Conservation (phyloP, 306 rosid genomes). For the Vigna trinervia region DNA sequence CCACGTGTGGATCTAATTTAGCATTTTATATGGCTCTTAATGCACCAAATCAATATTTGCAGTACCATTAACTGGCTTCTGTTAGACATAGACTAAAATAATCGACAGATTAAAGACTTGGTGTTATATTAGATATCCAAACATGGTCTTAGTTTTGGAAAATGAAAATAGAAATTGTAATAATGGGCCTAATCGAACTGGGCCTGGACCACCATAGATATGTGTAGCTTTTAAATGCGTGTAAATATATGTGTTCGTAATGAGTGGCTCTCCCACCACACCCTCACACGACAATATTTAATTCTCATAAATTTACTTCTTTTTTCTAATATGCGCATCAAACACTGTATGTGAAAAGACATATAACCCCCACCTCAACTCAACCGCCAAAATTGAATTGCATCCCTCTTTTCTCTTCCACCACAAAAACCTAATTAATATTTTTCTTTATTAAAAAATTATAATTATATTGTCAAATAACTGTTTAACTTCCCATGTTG, state of each 20-base stretch:
- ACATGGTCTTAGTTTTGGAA: neutral
- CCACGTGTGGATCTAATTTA: neutral
- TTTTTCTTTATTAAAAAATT: too few species aligned
- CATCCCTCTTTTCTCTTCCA: neutral
- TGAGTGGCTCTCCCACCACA: slow-evolving; percentile 41
- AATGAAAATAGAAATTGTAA: neutral
- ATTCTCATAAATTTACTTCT: neutral
- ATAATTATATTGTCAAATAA: too few species aligned
- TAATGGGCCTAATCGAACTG: slow-evolving; percentile 36
- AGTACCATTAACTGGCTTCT: too few species aligned
- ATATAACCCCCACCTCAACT: slow-evolving; percentile 30
- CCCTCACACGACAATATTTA: neutral
- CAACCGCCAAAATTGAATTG: slow-evolving; percentile 25
- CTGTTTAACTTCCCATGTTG: too few species aligned
- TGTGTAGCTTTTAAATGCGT: slow-evolving; percentile 20
- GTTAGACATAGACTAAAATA: too few species aligned
- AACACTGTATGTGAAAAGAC: slow-evolving; percentile 2
- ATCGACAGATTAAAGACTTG: neutral
- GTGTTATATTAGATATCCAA: neutral
- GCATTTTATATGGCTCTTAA: neutral
- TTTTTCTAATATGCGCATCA: neutral
- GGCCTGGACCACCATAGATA: slow-evolving; percentile 44
- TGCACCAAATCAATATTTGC: neutral
- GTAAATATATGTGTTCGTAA: neutral
- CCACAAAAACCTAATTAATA: too few species aligned